These are phyloP conservation scores for Penicillium sp. DNA, from an alignment of 2,329 filamentous ascomycete species.

Conservation along the genomic window DNA sequence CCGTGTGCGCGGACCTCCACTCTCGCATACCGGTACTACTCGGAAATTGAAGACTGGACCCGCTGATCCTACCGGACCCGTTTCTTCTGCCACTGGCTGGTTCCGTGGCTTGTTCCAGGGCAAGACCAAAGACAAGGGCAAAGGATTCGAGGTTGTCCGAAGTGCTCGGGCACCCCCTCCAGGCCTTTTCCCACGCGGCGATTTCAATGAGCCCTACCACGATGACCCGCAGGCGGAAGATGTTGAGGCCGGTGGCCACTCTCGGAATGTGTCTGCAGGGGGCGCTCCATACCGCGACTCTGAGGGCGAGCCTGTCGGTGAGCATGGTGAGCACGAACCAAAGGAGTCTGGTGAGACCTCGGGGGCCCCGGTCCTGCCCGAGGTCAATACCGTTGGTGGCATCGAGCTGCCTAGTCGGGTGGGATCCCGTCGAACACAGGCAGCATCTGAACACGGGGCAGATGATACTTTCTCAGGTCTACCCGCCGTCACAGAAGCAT, in stretches of 20 bases:
- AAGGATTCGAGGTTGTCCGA: constrained; percentile 95
- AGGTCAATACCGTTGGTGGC: constrained; percentile 63
- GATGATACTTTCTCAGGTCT: constrained; percentile 25
- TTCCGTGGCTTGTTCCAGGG: constrained; percentile 78
- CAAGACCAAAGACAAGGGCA: constrained; percentile 91
- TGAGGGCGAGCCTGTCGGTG: constrained; percentile 24
- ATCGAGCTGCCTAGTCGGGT: constrained; percentile 70
- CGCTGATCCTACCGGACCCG: constrained; percentile 89
- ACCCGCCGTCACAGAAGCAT: constrained; percentile 30
- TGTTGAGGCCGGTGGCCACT: constrained; percentile 31
- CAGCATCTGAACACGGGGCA: constrained; percentile 34
- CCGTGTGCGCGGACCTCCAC: constrained; percentile 82
- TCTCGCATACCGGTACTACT: constrained; percentile 75
- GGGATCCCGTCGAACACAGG: constrained; percentile 63
- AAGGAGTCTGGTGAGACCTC: constrained; percentile 31
- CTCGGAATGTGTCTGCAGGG: constrained; percentile 34
- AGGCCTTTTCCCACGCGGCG: constrained; percentile 64
- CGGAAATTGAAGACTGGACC: constrained; percentile 91
- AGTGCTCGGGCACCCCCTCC: constrained; percentile 84
- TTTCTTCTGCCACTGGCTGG: constrained; percentile 89
- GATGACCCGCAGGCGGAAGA: constrained; percentile 54
- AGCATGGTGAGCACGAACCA: constrained; percentile 20
- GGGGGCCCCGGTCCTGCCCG: constrained; percentile 60
- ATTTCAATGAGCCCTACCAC: constrained; percentile 69
- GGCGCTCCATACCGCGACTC: constrained; percentile 37